Percentiles rank a stretch among this genome's conserved stretches.
Conservation (phyloP, 2,329 filamentous ascomycete species). For the Hypomyces perniciosus region DNA sequence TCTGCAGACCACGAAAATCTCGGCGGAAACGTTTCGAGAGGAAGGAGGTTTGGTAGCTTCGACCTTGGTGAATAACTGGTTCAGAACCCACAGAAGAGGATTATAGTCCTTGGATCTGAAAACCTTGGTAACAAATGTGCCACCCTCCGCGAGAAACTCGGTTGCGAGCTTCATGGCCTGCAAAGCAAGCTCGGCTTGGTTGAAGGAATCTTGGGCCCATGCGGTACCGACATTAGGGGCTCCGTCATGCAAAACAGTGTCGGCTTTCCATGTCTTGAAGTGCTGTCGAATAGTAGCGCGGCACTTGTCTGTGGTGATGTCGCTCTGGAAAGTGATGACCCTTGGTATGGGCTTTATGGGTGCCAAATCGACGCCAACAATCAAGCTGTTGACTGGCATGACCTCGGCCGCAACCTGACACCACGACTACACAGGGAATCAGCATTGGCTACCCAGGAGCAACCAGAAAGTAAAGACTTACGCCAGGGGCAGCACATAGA, state of each 20-base stretch:
- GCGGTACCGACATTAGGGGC: constrained; percentile 97
- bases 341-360: constrained; percentile 94
- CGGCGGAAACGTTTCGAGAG: constrained; percentile 90
- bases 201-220: constrained; percentile 98
- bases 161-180: constrained; percentile 90
- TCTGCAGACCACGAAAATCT: constrained; percentile 96
- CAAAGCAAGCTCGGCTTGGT: constrained; percentile 86
- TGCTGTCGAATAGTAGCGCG: constrained; percentile 83
- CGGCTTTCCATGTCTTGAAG: constrained; percentile 92
- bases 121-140: constrained; percentile 94
- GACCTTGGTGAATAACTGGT: constrained; percentile 90
- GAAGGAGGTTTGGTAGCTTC: constrained; percentile 97
- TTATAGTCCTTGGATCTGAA: constrained; percentile 98
- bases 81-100: constrained; percentile 91
- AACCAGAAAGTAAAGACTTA: constrained; percentile 36
- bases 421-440: constrained; percentile 61
- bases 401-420: constrained; percentile 93
- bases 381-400: constrained; percentile 85
- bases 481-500: constrained; percentile 93
- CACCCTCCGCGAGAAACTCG: constrained; percentile 83
- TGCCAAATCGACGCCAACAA: constrained; percentile 87
- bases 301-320: constrained; percentile 97
- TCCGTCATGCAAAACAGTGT: constrained; percentile 92
- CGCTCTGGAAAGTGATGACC: constrained; percentile 92
- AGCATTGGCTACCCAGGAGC: not conserved